Evolutionary conservation across 2,329 filamentous ascomycete species (phyloP), one percentile per base, ranked within the genome.

Genomic region (Monosporascus sp.): DNA sequence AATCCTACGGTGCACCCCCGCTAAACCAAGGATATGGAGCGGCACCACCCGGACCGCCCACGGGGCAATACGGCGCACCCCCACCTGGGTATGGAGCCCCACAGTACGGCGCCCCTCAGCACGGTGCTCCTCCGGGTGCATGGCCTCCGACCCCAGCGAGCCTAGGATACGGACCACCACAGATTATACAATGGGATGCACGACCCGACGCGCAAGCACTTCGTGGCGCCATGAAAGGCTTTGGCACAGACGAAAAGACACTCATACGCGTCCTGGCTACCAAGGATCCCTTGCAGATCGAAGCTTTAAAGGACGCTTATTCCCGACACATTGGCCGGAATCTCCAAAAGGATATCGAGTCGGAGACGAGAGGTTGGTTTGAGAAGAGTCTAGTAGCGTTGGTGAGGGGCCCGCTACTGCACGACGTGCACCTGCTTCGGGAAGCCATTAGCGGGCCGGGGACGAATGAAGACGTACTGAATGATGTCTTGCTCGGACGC

Each of bases 161-260:
- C 0, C 72, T 80, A 0, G 92, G 92, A 37, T 97, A 96, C 64
- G 84, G 84, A 3, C 79, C 87, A 0, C 82, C 84, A 14, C 87
- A 89, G 63, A 75, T 82, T 46, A 87, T 89, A 44, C 78, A 82
- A 31, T 86, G 79, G 77, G 85, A 96, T 58, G 86, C 84, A 48
- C 78, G 74, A 3, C 73, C 76, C 14, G 85, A 94, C 61, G 88
- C 90, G 0, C 82, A 91, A 53, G 81, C 78, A 4, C 75, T 96
- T 22, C 84, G 90, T 51, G 81, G 81, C 61, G 90, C 93, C 2
- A 96, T 97, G 91, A 96, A 96, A 71, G 91, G 91, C 0, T 89
- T 96, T 57, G 93, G 92, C 37, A 97, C 92, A 0, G 85, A 97
- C 64, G 92, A 97, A 69, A 87, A 85, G 63, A 71, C 80, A 0